Evolutionary conservation across 208 protist species (phyloP), one percentile per base, ranked within the genome.

Genomic region (Phytomonas francai): DNA sequence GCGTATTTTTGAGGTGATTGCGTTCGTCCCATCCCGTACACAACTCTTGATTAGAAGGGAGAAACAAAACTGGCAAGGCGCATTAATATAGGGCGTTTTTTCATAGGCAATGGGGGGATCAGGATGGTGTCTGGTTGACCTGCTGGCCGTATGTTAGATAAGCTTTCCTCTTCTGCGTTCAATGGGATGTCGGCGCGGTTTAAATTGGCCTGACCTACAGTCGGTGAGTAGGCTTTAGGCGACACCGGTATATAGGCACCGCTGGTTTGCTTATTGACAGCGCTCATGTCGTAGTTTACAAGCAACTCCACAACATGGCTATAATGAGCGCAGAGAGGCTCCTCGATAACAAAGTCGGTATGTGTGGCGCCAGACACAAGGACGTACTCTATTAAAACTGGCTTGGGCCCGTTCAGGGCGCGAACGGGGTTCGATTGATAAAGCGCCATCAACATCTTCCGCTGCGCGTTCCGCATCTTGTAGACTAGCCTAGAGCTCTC

Each of bases 331-430:
- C 11, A 36, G 8, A 95, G 72, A 6, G 79, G 77, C 72, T 95
- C 86, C 67, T 95, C 89, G 42, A 95, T 81, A 66, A 95, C 91
- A 39, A 83, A 68, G 74, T 91, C 83, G 4, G 89, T 95, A 79
- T 95, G 89, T 14, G 72, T 85, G 11, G 85, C 86, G 14, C 78
- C 83, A 3, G 80, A 83, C 19, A 95, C 77, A 16, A 91, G 63
- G 58, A 92, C 74, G 69, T 79, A 91, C 71, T 89, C 78, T 16
- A 95, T 78, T 19, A 73, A 78, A 11, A 89, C 83, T 0, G 83
- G 79, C 63, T 12, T 62, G 39, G 70, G 69, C 29, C 60, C 56
- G 30, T 57, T 70, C 65, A 72, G 65, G 29, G 74, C 66, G 19
- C 72, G 49, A 12, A 78, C 68, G 8, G 67, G 70, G 56, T 73